Percentiles rank a stretch among this genome's conserved stretches.
Evolutionary conservation across 257 asterid genomes (phyloP).

Genomic region (Buddleja alternifolia): DNA sequence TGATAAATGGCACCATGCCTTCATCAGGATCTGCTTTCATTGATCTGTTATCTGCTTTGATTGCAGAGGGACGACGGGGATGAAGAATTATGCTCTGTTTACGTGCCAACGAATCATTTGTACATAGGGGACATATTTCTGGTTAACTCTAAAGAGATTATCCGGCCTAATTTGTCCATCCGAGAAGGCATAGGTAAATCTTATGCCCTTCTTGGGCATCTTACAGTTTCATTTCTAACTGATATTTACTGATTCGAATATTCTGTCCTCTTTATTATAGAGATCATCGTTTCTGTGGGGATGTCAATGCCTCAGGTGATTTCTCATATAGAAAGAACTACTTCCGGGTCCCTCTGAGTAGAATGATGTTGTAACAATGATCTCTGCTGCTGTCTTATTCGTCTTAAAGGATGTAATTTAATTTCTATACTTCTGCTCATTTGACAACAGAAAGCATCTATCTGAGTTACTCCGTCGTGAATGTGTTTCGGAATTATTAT

Average conservation of each 20-base stretch:
- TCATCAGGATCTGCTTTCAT: slow-evolving; percentile 9
- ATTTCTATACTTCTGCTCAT: not conserved
- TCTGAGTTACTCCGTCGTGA: not conserved
- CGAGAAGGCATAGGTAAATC: slow-evolving; percentile 84
- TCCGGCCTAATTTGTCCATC: slow-evolving; percentile 83
- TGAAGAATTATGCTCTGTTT: slow-evolving; percentile 83
- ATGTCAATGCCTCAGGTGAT: slow-evolving; percentile 91
- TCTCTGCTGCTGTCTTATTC: slow-evolving; percentile 1
- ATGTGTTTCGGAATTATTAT: not conserved
- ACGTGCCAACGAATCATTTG: slow-evolving; percentile 87
- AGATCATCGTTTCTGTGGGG: slow-evolving; percentile 89
- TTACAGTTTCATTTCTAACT: slow-evolving; percentile 3
- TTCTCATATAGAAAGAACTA: slow-evolving; percentile 50
- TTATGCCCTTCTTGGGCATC: slow-evolving; percentile 20
- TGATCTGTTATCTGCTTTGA: slow-evolving; percentile 25
- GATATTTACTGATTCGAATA: slow-evolving; percentile 13
- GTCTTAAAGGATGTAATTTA: not conserved
- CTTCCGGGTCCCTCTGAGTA: slow-evolving; percentile 39
- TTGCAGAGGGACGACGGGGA: slow-evolving; percentile 79
- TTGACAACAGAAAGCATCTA: not conserved
- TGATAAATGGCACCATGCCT: slow-evolving; percentile 5
- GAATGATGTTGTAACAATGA: no score
- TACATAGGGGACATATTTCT: slow-evolving; percentile 85
- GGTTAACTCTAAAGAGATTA: slow-evolving; percentile 74
- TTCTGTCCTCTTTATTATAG: slow-evolving; percentile 46